Evolutionary conservation across 2,329 filamentous ascomycete species (phyloP), one percentile per base, ranked within the genome.

Genomic region (Colletotrichum agaves): DNA sequence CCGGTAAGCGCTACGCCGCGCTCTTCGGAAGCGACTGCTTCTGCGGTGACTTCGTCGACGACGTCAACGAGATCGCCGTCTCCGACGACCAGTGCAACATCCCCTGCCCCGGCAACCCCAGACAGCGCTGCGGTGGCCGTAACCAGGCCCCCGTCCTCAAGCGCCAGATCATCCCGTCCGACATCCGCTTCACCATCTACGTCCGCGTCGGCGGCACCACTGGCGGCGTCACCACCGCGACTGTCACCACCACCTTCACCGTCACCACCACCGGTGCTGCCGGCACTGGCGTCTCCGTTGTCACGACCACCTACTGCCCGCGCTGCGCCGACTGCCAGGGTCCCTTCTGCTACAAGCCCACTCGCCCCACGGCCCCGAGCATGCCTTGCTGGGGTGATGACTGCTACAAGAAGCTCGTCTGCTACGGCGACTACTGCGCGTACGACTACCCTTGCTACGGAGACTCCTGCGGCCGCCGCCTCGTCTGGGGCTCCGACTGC

Each of bases 51-150:
- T 56, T 63, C 8, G 21, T 69, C 13, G 69, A 71, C 62, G 55
- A 63, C 4, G 69, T 62, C 35, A 47, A 64, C 47, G 59, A 49
- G 39, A n/a, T 44, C n/a, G 37, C 23, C 21, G 70, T 62, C 31
- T 10, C 43, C 13, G 69, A 70, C 3, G 49, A 46, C 2, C 33
- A 61, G 47, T 85, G 84, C 69, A 72, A 79, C 63, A 70, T 71
- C 3, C 72, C 73, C 0, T 85, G 84, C 65, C 79, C 82, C 0
- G 83, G 83, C 0, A 74, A 83, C 64, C 63, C 70, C 0, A 13
- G 13, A 2, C 71, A 83, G 71, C 75, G 78, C 65, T 86, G 84
- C 72, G 83, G 83, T 49, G 83, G 83, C 8, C 69, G 75, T 17
- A 60, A 73, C 17, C 44, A 63, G 13, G 23, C 15, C 3, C 10